Base-by-base conservation (phyloP, 2,329 filamentous ascomycete species). In the Aotearoamyces nothofagi region DNA sequence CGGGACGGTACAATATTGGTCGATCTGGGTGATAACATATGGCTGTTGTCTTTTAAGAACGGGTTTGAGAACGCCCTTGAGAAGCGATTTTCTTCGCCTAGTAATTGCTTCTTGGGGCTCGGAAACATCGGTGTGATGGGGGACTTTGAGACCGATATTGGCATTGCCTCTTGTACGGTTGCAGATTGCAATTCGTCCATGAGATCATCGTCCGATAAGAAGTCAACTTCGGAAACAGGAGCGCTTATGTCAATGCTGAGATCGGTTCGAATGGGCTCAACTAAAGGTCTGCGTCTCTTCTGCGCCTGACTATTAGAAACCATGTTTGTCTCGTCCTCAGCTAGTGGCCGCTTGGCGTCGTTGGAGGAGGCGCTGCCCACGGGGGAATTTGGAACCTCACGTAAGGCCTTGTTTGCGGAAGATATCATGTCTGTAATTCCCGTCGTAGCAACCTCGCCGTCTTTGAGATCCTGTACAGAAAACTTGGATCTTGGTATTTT, bases 151-250 rank as follows among this genome's bases (percentile, higher is more conserved):
- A 90, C 73, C 2, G 68, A 66, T 38, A 92, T 70, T 2, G 81
- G 77, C 46, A 76, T 78, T n/a, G 83, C 83, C 55, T 93, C 72
- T 46, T 90, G 68, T 11, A 92, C 58, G 2, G 78, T 84, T 15
- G 83, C 84, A 31, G 71, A 78, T 42, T 82, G 78, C 31, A 92
- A 57, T 53, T 92, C 84, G 33, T 92, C 79, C 68, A 92, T 78
- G 37, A 86, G 68, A 10, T 72, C 77, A 45, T 90, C 81, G 49
- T 87, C 80, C n/a, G 78, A 75, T 15, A 55, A 64, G 22, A 70
- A 55, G 46, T 66, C 66, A 23, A 63, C 44, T 22, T 59, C 57
- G 2, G 57, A 47, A 29, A 45, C 43, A 10, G 43, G 37, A 12
- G 32, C 22, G 31, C 42, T 52, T 25, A 36, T 50, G 15, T 51